These are phyloP conservation scores for Strombidium stylifer DNA, from an alignment of 73 alveolate genomes.

Conservation along the genomic window DNA sequence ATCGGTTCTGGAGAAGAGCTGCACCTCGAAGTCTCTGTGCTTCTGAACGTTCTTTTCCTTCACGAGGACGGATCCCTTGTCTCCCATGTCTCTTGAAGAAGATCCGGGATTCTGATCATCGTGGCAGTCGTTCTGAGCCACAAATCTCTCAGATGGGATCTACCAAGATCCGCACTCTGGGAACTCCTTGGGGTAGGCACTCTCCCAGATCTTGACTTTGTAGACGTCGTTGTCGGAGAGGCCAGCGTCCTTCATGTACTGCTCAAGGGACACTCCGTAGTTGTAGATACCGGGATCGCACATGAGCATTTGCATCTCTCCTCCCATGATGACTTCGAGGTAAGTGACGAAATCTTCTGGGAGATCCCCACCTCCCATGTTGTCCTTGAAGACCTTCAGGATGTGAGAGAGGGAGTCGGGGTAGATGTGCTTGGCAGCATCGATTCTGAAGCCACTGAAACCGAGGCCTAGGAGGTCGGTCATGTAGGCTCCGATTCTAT, in stretches of 20 bases:
- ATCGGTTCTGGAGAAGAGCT: constrained; percentile 85
- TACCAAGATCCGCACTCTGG: constrained; percentile 92
- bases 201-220: constrained; percentile 91
- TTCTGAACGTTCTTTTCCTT: constrained; percentile 71
- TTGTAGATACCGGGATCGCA: constrained; percentile 76
- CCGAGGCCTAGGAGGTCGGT: constrained; percentile 81
- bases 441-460: constrained; percentile 79
- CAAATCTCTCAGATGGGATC: constrained; percentile 85
- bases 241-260: constrained; percentile 67
- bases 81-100: constrained; percentile 92
- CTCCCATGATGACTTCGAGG: constrained; percentile 89
- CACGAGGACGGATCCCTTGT: constrained; percentile 86
- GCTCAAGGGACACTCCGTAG: constrained; percentile 75
- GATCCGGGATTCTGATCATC: constrained; percentile 97
- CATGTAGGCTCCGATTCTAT: constrained; percentile 87
- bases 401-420: constrained; percentile 72
- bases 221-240: constrained; percentile 80
- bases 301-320: constrained; percentile 84
- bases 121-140: constrained; percentile 88
- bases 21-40: constrained; percentile 85
- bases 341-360: constrained; percentile 87
- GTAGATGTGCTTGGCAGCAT: constrained; percentile 85
- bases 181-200: constrained; percentile 92
- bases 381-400: constrained; percentile 65
- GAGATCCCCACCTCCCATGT: constrained; percentile 87